Evolutionary conservation across 2,329 filamentous ascomycete species (phyloP).

Genomic region (Epichloe elymi): DNA sequence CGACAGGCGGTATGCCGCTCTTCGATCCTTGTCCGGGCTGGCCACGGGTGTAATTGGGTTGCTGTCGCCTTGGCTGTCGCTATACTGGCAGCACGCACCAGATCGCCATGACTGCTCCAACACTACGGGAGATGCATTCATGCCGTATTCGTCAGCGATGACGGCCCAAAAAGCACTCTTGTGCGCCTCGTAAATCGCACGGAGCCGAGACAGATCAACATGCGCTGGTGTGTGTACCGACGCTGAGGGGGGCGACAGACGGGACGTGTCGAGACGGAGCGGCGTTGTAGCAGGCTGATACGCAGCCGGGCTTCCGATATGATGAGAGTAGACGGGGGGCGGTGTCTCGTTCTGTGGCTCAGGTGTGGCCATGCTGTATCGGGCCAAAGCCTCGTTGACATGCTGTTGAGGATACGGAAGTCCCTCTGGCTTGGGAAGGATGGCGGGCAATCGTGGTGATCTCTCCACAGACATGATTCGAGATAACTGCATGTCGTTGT

Average conservation of each 20-base stretch:
- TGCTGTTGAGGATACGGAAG: constrained; percentile 28
- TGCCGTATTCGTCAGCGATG: constrained; percentile 59
- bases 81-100: constrained; percentile 27
- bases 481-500: constrained; percentile 36
- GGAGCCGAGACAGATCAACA: constrained; percentile 53
- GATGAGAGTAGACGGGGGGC: constrained; percentile 25
- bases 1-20: constrained; percentile 25
- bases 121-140: constrained; percentile 44
- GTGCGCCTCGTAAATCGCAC: constrained; percentile 56
- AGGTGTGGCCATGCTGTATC: constrained; percentile 28
- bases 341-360: constrained; percentile 34
- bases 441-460: constrained; percentile 42
- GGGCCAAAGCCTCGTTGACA: constrained; percentile 21
- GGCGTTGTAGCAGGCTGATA: constrained; percentile 28
- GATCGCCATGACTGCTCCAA: constrained; percentile 60
- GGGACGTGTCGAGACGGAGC: constrained; percentile 48
- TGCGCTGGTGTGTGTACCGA: constrained; percentile 25
- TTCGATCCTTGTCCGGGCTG: constrained; percentile 34
- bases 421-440: constrained; percentile 51
- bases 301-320: constrained; percentile 13
- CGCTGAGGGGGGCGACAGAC: constrained; percentile 25
- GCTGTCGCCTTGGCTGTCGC: constrained; percentile 16
- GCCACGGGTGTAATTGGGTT: constrained; percentile 41
- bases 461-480: constrained; percentile 33
- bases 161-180: constrained; percentile 60